A percentile compares a stretch with the other conserved stretches of the same genome.
Evolutionary conservation across 1,139 yeast genomes (phyloP).

Genomic region (Yamadazyma oceani): DNA sequence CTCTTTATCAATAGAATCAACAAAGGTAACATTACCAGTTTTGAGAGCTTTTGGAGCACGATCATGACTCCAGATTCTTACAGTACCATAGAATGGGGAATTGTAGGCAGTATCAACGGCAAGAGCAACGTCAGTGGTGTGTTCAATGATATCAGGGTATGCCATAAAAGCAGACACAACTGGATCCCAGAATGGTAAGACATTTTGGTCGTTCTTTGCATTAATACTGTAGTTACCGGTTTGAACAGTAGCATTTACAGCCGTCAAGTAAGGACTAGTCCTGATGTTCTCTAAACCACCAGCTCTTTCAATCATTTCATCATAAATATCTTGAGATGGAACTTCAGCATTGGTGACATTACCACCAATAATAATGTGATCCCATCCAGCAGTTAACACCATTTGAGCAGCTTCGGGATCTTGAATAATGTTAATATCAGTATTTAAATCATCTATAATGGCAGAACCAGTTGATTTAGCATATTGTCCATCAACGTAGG

Average conservation of each 20-base stretch:
- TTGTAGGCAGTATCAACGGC: slow-evolving; percentile 38
- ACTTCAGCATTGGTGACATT: slow-evolving; percentile 39
- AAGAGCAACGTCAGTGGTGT: slow-evolving; percentile 24
- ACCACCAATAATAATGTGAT: slow-evolving; percentile 35
- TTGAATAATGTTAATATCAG: slow-evolving; percentile 41
- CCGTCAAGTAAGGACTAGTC: slow-evolving; percentile 23
- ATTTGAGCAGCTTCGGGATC: slow-evolving; percentile 48
- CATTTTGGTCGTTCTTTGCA: slow-evolving; percentile 20
- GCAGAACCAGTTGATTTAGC: slow-evolving; percentile 32
- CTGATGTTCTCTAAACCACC: slow-evolving; percentile 26
- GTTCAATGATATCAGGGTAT: slow-evolving; percentile 29
- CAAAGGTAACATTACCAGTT: slow-evolving; percentile 34
- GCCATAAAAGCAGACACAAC: slow-evolving; percentile 35
- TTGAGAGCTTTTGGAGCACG: slow-evolving; percentile 28
- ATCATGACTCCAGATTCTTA: slow-evolving; percentile 33
- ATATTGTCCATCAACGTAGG: slow-evolving; percentile 38
- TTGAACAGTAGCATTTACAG: slow-evolving; percentile 24
- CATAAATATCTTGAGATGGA: slow-evolving; percentile 38
- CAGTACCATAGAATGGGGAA: slow-evolving; percentile 40
- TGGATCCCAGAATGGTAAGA: slow-evolving; percentile 42
- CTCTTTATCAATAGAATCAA: slow-evolving; percentile 27
- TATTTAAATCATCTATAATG: slow-evolving; percentile 31
- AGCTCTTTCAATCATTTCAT: slow-evolving; percentile 29
- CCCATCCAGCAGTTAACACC: slow-evolving; percentile 39
- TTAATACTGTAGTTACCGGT: slow-evolving; percentile 30